These are phyloP conservation scores for Stereocaulon alpinum DNA, from an alignment of 495 filamentous ascomycete species.

Conservation along the genomic window DNA sequence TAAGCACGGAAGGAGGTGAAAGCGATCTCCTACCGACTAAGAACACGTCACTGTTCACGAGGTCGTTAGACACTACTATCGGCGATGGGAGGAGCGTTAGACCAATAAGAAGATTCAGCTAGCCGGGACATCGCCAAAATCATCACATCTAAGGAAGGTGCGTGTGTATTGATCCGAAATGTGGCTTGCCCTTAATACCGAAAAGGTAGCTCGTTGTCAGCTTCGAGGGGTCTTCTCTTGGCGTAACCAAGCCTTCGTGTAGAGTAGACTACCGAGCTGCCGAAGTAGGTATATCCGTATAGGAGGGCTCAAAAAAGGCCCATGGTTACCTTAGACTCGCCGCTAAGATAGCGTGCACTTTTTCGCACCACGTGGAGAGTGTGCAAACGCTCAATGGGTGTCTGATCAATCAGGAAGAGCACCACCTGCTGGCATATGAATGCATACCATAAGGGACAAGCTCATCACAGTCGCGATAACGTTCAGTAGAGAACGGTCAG, in stretches of 20 bases:
- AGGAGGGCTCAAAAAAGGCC: background rate
- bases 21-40: background rate
- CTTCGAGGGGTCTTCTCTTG: background rate
- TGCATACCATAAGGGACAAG: no score
- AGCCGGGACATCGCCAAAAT: background rate
- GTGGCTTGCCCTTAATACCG: background rate
- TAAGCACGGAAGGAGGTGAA: slow-evolving; percentile 24
- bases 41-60: background rate
- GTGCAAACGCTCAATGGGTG: no score
- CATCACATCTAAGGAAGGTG: no score
- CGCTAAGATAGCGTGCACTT: background rate
- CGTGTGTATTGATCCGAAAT: background rate
- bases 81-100: background rate
- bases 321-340: background rate
- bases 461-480: background rate
- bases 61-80: background rate
- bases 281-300: background rate
- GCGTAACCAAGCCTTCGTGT: no score
- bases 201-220: background rate
- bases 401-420: no score
- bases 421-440: no score
- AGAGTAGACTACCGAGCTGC: background rate
- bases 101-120: no score
- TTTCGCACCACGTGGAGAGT: no score
- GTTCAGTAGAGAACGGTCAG: no score